Conservation (phyloP, 805 yeast genomes). For the Ogataea corticis region DNA sequence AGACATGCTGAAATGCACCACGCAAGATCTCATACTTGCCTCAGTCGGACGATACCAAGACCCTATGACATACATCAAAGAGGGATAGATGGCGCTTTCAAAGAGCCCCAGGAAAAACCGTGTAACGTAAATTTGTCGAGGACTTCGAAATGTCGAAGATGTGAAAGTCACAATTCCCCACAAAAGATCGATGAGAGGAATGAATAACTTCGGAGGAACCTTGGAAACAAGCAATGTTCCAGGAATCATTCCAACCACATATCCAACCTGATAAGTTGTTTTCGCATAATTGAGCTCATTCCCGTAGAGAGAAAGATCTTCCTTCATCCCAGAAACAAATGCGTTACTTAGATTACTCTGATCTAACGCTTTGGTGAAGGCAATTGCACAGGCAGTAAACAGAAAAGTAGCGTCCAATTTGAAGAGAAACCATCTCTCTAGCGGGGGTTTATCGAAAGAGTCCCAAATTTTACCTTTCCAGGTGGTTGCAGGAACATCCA, state of each 20-base stretch:
- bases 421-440: conserved; percentile 42
- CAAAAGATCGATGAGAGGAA: conserved; percentile 47
- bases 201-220: conserved; percentile 2
- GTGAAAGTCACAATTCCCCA: conserved; percentile 67
- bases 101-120: conserved; percentile 65
- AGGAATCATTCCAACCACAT: conserved; percentile 60
- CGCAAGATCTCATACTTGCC: conserved; percentile 27
- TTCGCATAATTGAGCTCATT: conserved; percentile 4
- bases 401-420: conserved; percentile 50
- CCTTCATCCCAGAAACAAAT: conserved; percentile 61
- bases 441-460: conserved; percentile 36
- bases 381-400: conserved; percentile 34
- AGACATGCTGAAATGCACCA: neutral
- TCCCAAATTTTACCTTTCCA: conserved; percentile 11
- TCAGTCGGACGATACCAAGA: conserved; percentile 40
- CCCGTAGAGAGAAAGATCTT: conserved; percentile 29
- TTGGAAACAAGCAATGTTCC: conserved; percentile 41
- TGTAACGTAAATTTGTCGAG: conserved; percentile 53
- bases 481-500: conserved; percentile 2
- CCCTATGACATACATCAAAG: conserved; percentile 45
- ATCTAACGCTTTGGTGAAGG: conserved; percentile 49
- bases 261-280: conserved; percentile 36
- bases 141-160: conserved; percentile 47
- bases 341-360: conserved; percentile 53
- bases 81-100: conserved; percentile 55